Percentiles rank a stretch among this genome's conserved stretches.
Evolutionary conservation across 2,329 filamentous ascomycete genomes (phyloP).

Genomic region (Xylaria hypoxylon): DNA sequence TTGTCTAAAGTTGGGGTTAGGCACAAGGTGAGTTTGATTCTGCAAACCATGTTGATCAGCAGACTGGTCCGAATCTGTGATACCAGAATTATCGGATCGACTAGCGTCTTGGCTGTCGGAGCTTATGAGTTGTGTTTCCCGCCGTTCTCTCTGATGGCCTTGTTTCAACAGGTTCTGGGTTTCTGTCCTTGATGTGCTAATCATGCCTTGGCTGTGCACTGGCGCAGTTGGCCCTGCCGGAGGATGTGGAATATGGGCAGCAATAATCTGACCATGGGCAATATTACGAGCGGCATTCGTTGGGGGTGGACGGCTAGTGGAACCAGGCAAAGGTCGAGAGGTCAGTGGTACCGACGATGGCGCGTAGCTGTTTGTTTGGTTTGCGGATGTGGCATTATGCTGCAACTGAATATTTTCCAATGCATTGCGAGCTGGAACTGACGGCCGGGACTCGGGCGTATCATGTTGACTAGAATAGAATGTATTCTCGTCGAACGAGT

Average conservation of each 20-base stretch:
- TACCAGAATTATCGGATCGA: constrained; percentile 57
- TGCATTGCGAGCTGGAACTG: constrained; percentile 61
- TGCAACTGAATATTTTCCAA: constrained; percentile 56
- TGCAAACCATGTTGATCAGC: constrained; percentile 52
- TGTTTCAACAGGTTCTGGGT: constrained; percentile 18
- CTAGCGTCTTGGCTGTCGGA: constrained; percentile 58
- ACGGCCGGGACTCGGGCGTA: constrained; percentile 70
- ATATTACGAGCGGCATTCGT: constrained; percentile 29
- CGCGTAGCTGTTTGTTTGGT: constrained; percentile 47
- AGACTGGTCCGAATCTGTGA: constrained; percentile 52
- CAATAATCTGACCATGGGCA: constrained; percentile 36
- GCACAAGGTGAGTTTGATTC: constrained; percentile 52
- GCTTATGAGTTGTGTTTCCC: constrained; percentile 50
- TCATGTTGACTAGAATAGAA: constrained; percentile 96
- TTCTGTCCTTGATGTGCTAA: constrained; percentile 25
- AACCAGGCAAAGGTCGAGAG: constrained; percentile 32
- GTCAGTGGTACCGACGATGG: constrained; percentile 35
- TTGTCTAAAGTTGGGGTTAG: constrained; percentile 55
- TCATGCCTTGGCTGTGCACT: constrained; percentile 32
- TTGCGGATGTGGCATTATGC: constrained; percentile 53
- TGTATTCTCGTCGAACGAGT: constrained; percentile 91
- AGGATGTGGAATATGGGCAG: constrained; percentile 39
- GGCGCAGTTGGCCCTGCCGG: constrained; percentile 28
- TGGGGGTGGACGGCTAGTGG: constrained; percentile 29
- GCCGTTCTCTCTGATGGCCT: constrained; percentile 36